Evolutionary conservation across 1,284 basidiomycete genomes (phyloP), one percentile per base, ranked within the genome.

Genomic region (Marasmius fiardii): DNA sequence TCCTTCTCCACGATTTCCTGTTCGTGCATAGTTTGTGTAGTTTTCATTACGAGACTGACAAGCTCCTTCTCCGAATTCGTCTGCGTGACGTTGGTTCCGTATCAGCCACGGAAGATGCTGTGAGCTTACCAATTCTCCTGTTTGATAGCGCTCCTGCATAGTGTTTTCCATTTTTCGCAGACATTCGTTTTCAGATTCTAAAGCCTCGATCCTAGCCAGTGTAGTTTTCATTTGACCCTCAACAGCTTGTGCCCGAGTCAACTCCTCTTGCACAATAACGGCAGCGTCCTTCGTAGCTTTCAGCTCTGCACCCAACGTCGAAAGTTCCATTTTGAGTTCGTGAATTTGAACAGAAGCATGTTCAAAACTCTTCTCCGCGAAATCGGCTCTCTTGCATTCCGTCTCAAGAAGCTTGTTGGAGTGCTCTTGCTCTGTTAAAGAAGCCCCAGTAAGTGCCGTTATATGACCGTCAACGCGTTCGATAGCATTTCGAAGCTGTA

Each of bases 1-100:
- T 71, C 71, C 63, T 81, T 83, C 37, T 68, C 72, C 20, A 81
- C 72, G 26, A 76, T 68, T 21, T 77, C 75, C 50, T 78, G 72
- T 60, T 81, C 80, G 59, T 81, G 74, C 31, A 76, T 65, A 12
- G 72, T 68, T 52, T 74, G 70, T 7, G 75, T 70, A 47, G 74
- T 65, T 44, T 67, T 68, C 58, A 78, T 71, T 35, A 83, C 60
- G 45, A 69, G 65, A 45, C 71, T 66, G 12, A 79, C 74, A 49
- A 83, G 72, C 5, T 66, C 71, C 61, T 73, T 78, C 63, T 83
- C 81, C 16, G 71, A 61, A 43, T 78, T 73, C 45, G 69, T 75
- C 81, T 83, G 55, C 0, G 41, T n/a, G 45, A 47, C 44, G 47
- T 18, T 57, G 23, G 35, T 24, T 14, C 39, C 59, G 21, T 52